Percentiles rank a stretch among this genome's conserved stretches.
phyloP scores from a whole-genome alignment of 1,284 basidiomycete species.

The Trichosporon coremiiforme region DNA sequence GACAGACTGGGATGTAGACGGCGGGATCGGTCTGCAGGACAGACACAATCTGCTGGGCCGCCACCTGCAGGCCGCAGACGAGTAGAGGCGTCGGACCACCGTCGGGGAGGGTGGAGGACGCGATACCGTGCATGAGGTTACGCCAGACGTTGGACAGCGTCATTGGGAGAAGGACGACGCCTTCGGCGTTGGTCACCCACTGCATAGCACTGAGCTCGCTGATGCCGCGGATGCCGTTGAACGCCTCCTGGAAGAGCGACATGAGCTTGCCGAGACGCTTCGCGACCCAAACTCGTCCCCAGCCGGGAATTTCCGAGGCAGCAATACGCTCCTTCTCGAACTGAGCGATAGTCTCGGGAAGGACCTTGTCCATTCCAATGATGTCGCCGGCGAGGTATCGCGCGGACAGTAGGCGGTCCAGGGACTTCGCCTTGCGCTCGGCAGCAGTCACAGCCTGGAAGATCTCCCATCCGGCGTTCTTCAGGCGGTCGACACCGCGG shows the following conservation, averaged over 20 bases:
- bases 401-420: slow-evolving; percentile 40
- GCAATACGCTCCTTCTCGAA: slow-evolving; percentile 34
- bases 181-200: slow-evolving; percentile 35
- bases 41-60: slow-evolving; percentile 36
- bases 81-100: slow-evolving; percentile 32
- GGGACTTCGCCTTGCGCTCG: slow-evolving; percentile 25
- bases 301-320: slow-evolving; percentile 43
- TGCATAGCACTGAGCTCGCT: slow-evolving; percentile 30
- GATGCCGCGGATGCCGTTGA: slow-evolving; percentile 43
- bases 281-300: slow-evolving; percentile 46
- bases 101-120: slow-evolving; percentile 25
- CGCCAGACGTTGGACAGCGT: slow-evolving; percentile 42
- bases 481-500: slow-evolving; percentile 45
- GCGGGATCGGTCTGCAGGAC: slow-evolving; percentile 44
- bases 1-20: slow-evolving; percentile 40
- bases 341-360: neutral
- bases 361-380: slow-evolving; percentile 33
- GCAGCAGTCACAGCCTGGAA: slow-evolving; percentile 44
- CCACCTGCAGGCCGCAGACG: slow-evolving; percentile 31
- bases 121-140: slow-evolving; percentile 44
- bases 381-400: slow-evolving; percentile 42
- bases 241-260: slow-evolving; percentile 41
- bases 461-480: slow-evolving; percentile 47
- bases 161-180: slow-evolving; percentile 36
- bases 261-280: slow-evolving; percentile 42